A percentile compares a stretch with the other conserved stretches of the same genome.
phyloP scores from a whole-genome alignment of 345 rosid genomes.

The Erysimum cheiranthoides region DNA sequence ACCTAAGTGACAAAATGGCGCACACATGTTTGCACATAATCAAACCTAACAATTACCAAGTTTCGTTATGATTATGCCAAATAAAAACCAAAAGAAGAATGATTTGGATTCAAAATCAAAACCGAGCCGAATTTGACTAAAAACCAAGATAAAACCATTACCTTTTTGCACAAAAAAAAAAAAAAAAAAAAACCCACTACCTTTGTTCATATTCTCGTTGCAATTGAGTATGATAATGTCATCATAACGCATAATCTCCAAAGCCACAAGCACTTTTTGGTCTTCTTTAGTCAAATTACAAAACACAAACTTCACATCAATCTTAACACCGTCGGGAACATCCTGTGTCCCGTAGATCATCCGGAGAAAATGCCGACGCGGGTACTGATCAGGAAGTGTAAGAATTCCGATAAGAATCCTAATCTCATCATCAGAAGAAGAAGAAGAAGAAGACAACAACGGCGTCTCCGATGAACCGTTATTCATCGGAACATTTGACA shows the following conservation, averaged over 20 bases:
- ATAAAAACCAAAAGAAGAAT: background rate
- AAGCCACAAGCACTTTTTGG: constrained; percentile 77
- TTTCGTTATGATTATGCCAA: background rate
- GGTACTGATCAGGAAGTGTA: constrained; percentile 86
- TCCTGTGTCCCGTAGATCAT: constrained; percentile 72
- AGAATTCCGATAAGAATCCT: constrained; percentile 79
- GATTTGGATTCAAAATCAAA: background rate
- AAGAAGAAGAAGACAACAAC: constrained; percentile 41
- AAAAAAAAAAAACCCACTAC: too few species aligned
- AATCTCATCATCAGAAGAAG: constrained; percentile 44
- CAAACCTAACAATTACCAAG: background rate
- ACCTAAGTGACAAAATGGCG: too few species aligned
- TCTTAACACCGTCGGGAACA: constrained; percentile 46
- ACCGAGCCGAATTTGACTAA: background rate
- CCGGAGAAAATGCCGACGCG: constrained; percentile 72
- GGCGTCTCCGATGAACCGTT: constrained; percentile 28
- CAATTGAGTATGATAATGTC: constrained; percentile 82
- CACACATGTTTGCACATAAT: background rate
- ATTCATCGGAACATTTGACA: constrained; percentile 28
- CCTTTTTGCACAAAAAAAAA: too few species aligned
- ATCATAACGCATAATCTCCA: constrained; percentile 86
- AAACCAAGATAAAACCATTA: constrained; percentile 19
- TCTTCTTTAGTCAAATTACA: constrained; percentile 92
- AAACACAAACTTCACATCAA: constrained; percentile 89
- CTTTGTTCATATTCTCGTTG: constrained; percentile 85